Percentiles rank a stretch among this genome's conserved stretches.
phyloP scores from a whole-genome alignment of 2,329 filamentous ascomycete species.

The Aspergillus pseudoglaucus region DNA sequence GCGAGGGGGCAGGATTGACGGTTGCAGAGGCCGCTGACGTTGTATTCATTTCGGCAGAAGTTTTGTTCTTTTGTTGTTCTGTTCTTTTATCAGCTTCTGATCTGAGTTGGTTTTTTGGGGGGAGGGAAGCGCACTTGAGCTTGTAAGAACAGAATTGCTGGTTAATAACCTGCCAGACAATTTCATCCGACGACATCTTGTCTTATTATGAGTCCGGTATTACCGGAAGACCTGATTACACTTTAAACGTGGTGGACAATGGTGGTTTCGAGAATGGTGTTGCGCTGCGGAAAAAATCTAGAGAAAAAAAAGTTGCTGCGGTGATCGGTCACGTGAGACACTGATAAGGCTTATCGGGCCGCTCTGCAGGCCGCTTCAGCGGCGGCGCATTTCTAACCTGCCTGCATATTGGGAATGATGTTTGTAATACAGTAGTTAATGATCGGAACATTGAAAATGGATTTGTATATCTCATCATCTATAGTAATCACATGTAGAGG shows the following conservation, averaged over 20 bases:
- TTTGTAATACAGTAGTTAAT: too few relatives aligned
- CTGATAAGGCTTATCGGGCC: slow-evolving; percentile 21
- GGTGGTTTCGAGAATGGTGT: slow-evolving; percentile 1
- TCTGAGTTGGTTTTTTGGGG: slow-evolving; percentile 3
- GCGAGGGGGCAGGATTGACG: slow-evolving; percentile 84
- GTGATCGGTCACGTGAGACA: slow-evolving; percentile 19
- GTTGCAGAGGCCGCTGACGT: slow-evolving; percentile 75
- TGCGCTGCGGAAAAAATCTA: slow-evolving; percentile 16
- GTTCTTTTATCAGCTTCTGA: slow-evolving; percentile 4
- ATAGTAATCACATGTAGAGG: not conserved
- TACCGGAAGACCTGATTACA: slow-evolving; percentile 8
- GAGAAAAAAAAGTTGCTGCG: slow-evolving; percentile 25
- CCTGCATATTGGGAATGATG: too few relatives aligned
- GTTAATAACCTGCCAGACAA: slow-evolving; percentile 95
- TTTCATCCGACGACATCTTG: slow-evolving; percentile 83
- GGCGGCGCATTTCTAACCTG: too few relatives aligned
- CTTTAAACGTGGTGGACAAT: not conserved
- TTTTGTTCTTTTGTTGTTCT: slow-evolving; percentile 79
- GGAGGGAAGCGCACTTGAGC: slow-evolving; percentile 60
- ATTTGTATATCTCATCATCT: not conserved
- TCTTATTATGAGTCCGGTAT: slow-evolving; percentile 2
- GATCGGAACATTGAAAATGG: not conserved
- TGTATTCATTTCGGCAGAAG: slow-evolving; percentile 95
- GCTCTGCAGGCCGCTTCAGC: slow-evolving; percentile 1
- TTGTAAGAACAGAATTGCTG: slow-evolving; percentile 95